These are phyloP conservation scores for Rheum nobile DNA, from an alignment of 148 eudicot species.

Conservation along the genomic window DNA sequence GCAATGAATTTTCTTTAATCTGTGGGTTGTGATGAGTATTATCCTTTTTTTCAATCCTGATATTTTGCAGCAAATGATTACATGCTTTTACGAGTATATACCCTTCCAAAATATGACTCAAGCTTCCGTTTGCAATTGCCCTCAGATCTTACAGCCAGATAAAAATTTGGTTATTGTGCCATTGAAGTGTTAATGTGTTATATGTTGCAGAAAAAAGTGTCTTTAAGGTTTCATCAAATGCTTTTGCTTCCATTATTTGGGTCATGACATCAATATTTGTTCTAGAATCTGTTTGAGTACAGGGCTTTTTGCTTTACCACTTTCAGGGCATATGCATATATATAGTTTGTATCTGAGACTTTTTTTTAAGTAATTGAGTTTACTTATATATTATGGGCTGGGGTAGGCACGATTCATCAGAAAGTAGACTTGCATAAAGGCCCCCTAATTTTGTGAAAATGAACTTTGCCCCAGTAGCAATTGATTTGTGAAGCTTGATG, in stretches of 20 bases:
- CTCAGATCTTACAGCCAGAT: not conserved
- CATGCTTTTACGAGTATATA: not conserved
- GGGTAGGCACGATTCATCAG: not conserved
- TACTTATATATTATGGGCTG: not conserved
- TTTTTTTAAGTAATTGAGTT: not conserved
- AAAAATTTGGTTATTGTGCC: not conserved
- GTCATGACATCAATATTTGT: not conserved
- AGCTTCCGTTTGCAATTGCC: not conserved
- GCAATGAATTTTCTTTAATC: not conserved
- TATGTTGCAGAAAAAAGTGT: not conserved
- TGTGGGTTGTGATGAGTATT: not conserved
- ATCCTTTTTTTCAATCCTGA: not conserved
- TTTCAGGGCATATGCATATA: not conserved
- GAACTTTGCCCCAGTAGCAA: not conserved
- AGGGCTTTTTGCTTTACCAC: not conserved
- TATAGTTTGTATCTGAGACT: not conserved
- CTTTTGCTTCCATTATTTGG: not conserved
- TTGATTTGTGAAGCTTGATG: not conserved
- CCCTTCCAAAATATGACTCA: not conserved
- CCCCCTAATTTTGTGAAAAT: not conserved
- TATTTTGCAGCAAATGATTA: not conserved
- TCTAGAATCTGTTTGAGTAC: not conserved
- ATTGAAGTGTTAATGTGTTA: not conserved
- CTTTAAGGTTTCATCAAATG: not conserved
- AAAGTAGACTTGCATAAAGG: not conserved